A percentile compares a stretch with the other conserved stretches of the same genome.
These are phyloP conservation scores for Stentor coeruleus DNA, from an alignment of 73 alveolate species.

Conservation along the genomic window DNA sequence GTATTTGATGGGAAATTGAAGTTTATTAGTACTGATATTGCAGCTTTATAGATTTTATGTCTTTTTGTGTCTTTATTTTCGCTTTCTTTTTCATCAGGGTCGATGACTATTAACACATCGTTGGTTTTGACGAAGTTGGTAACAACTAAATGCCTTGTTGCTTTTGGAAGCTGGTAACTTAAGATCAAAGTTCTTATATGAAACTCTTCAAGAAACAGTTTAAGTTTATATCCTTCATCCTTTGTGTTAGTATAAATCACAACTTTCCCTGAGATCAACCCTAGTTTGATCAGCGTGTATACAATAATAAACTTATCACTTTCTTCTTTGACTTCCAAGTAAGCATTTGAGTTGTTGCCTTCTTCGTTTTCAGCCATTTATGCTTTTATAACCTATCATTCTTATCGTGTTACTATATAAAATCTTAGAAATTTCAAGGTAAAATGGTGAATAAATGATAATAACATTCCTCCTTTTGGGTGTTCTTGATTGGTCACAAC, in stretches of 20 bases:
- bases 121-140: conserved; percentile 3
- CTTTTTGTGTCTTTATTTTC: conserved; percentile 2
- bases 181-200: neutral
- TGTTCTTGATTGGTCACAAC: neutral
- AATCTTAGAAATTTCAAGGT: too few relatives aligned
- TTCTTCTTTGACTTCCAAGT: neutral
- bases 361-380: conserved; percentile 5
- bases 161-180: neutral
- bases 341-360: neutral
- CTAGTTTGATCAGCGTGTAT: conserved; percentile 13
- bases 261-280: conserved; percentile 6
- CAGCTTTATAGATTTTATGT: conserved; percentile 9
- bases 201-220: neutral
- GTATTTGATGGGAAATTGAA: neutral
- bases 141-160: neutral
- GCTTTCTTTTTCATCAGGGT: conserved; percentile 25
- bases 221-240: neutral
- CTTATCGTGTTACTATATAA: too few relatives aligned
- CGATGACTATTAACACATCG: neutral
- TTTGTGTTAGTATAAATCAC: neutral
- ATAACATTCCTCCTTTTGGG: neutral
- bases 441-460: conserved; percentile 27
- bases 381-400: too few relatives aligned
- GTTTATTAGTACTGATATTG: conserved; percentile 11
- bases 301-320: neutral